These are phyloP conservation scores for Platanthera zijinensis DNA, from an alignment of 106 monocot genomes.

Conservation along the genomic window DNA sequence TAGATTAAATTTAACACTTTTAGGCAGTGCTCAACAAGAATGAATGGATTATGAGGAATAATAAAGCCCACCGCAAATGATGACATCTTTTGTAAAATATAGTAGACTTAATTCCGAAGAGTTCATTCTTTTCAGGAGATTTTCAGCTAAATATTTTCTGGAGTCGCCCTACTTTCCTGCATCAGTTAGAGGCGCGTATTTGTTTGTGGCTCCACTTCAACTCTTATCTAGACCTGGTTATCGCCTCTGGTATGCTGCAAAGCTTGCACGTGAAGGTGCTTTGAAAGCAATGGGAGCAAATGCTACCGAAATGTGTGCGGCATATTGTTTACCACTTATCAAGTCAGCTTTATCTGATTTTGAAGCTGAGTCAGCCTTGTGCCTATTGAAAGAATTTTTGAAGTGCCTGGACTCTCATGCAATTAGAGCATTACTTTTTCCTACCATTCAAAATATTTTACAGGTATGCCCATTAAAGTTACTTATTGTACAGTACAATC, in stretches of 20 bases:
- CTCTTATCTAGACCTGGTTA: conserved; percentile 39
- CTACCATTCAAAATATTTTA: conserved; percentile 87
- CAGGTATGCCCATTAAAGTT: conserved; percentile 45
- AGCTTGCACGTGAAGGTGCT: conserved; percentile 60
- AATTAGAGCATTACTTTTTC: conserved; percentile 53
- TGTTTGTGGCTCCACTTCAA: conserved; percentile 85
- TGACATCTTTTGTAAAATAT: background rate
- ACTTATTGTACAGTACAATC: conserved; percentile 6
- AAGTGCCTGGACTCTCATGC: conserved; percentile 54
- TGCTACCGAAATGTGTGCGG: conserved; percentile 80
- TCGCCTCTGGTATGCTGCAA: conserved; percentile 70
- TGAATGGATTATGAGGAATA: no score
- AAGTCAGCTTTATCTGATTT: conserved; percentile 46
- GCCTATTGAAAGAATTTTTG: conserved; percentile 72
- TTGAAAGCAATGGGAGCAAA: conserved; percentile 71
- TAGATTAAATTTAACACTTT: no score
- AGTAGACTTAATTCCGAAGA: background rate
- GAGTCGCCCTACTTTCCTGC: conserved; percentile 78
- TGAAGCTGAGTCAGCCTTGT: conserved; percentile 73
- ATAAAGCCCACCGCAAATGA: background rate
- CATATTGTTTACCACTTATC: conserved; percentile 61
- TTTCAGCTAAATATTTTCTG: conserved; percentile 68
- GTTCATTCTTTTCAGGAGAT: conserved; percentile 52
- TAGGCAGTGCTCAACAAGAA: no score
- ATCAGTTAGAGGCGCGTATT: conserved; percentile 56